Base-by-base conservation (phyloP, 2,329 filamentous ascomycete species). In the Colletotrichum sp. region DNA sequence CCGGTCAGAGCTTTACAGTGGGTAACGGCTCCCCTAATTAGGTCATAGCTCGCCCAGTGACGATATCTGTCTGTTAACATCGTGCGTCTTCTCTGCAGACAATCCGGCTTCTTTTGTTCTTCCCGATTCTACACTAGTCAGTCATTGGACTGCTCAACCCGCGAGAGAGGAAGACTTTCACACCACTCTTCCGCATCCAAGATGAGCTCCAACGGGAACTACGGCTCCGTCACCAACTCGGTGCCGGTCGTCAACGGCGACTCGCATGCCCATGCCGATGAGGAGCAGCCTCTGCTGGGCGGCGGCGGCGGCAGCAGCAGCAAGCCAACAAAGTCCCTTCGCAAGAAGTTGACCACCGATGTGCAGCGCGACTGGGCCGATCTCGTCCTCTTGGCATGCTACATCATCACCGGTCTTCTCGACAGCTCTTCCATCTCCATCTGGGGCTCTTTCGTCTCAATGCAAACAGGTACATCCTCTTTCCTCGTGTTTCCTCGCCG, bases 401-500 rank as follows among this genome's bases (percentile, higher is more conserved):
- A 96, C 82, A 85, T 94, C 77, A 93, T 96, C 81, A 96, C 94
- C 0, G 94, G 94, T 6, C 86, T 96, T 13, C 89, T 95, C 9
- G 94, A 96, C 84, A 95, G 93, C 84, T 92, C 93, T 4, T 92
- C 94, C 4, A 93, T 94, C 62, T 93, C 92, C 73, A 93, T 94
- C 56, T 96, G 94, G 93, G 93, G 94, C 15, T 93, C 93, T 4
- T 96, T 96, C 79, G 94, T 95, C 55, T 94, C 93, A 79, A 96
- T 96, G 94, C 94, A 96, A 81, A 96, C 94, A 36, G 94, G 94
- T 91, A 80, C 16, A 9, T 22, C 9, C 52, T 16, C 36, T 22
- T 22, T 36, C 4, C 18, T n/a, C 25, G 5, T 32, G 15, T 27
- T 61, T 71, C 25, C 9, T 25, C 66, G 25, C 18, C 34, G 18